Evolutionary conservation across 176 grass and related monocot genomes (phyloP).

Genomic region (Tillandsia leiboldiana): DNA sequence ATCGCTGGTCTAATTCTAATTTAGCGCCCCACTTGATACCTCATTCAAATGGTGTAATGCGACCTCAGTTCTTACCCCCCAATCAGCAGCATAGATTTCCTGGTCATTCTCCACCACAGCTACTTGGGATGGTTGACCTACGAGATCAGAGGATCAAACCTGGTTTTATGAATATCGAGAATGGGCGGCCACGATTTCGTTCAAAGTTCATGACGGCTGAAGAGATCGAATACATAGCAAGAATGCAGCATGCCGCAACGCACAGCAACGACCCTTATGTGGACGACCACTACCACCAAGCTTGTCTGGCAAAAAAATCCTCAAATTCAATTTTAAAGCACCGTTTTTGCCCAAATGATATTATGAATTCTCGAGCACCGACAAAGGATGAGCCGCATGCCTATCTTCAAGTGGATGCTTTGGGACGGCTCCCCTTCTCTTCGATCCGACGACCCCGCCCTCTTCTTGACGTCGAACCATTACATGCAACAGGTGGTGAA

Average conservation of each 20-base stretch:
- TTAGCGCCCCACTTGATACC: slow-evolving; percentile 28
- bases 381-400: slow-evolving; percentile 10
- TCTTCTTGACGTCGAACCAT: slow-evolving; percentile 18
- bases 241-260: slow-evolving; percentile 66
- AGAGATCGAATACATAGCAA: slow-evolving; percentile 68
- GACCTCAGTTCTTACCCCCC: slow-evolving; percentile 21
- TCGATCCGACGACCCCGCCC: slow-evolving; percentile 3
- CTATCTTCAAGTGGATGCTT: slow-evolving; percentile 21
- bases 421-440: slow-evolving; percentile 5
- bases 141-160: slow-evolving; percentile 44
- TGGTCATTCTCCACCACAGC: slow-evolving; percentile 47
- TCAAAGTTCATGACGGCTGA: slow-evolving; percentile 61
- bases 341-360: slow-evolving; percentile 31
- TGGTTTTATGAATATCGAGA: slow-evolving; percentile 36
- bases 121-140: slow-evolving; percentile 39
- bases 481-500: neutral
- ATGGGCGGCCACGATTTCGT: slow-evolving; percentile 41
- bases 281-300: slow-evolving; percentile 90
- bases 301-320: slow-evolving; percentile 61
- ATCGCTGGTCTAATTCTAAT: slow-evolving; percentile 4
- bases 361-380: slow-evolving; percentile 16
- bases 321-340: slow-evolving; percentile 47
- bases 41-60: slow-evolving; percentile 33
- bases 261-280: slow-evolving; percentile 64
- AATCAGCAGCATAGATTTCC: slow-evolving; percentile 42